These are phyloP conservation scores for Rhexocercosporidium sp. DNA, from an alignment of 2,329 filamentous ascomycete species.

Conservation along the genomic window DNA sequence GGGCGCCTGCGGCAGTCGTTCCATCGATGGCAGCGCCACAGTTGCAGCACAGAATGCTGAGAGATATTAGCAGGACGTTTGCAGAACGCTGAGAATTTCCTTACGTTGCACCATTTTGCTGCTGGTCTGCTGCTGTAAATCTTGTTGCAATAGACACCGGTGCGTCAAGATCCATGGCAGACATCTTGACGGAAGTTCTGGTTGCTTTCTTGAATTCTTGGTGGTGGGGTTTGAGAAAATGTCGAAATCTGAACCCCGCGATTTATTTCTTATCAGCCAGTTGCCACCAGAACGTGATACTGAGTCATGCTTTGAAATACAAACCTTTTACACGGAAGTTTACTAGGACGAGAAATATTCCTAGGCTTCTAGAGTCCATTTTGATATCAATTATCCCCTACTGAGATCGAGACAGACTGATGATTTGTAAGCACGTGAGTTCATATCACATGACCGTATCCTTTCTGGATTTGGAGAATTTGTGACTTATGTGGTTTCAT, in stretches of 20 bases:
- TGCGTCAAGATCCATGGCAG: conserved; percentile 64
- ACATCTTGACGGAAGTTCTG: conserved; percentile 47
- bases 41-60: conserved; percentile 94
- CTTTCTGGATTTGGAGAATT: not conserved
- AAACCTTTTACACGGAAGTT: not conserved
- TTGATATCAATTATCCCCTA: no score
- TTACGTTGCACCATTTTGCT: conserved; percentile 57
- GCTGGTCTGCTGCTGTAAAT: conserved; percentile 31
- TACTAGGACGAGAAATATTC: no score
- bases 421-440: not conserved
- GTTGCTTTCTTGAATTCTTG: conserved; percentile 22
- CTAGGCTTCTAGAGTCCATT: no score
- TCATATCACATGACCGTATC: not conserved
- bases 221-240: conserved; percentile 37
- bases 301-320: conserved; percentile 9
- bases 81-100: conserved; percentile 34
- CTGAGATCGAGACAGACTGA: not conserved
- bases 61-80: conserved; percentile 27
- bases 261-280: conserved; percentile 13
- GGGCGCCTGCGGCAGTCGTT: conserved; percentile 80
- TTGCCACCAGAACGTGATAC: conserved; percentile 6
- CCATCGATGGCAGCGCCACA: conserved; percentile 96
- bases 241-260: conserved; percentile 31
- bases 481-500: not conserved
- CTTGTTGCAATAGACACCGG: conserved; percentile 55